Conservation (phyloP, 179 eudicot species). For the Drosera spatulata region DNA sequence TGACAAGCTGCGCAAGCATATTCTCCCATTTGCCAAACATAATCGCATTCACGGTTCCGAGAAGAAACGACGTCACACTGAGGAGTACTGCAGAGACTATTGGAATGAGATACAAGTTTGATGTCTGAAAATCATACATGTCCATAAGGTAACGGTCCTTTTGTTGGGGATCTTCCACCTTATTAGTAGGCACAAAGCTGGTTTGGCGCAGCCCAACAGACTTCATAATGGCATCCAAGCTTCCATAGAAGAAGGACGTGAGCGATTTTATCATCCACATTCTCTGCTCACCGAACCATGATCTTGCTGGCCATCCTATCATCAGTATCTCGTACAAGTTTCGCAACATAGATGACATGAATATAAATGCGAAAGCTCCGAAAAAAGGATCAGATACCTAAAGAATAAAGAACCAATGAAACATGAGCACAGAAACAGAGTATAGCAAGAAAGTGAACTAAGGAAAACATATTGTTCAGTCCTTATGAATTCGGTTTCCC, state of each 20-base stretch:
- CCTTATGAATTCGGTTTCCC: too few relatives aligned
- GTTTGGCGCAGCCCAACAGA: conserved; percentile 18
- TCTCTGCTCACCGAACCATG: conserved; percentile 28
- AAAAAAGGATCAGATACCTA: conserved; percentile 27
- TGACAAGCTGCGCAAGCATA: conserved; percentile 24
- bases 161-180: conserved; percentile 24
- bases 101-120: conserved; percentile 27
- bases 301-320: conserved; percentile 14
- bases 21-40: conserved; percentile 9
- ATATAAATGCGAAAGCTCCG: conserved; percentile 13
- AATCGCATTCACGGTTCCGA: conserved; percentile 17
- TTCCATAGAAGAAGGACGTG: conserved; percentile 22
- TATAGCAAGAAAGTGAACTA: too few relatives aligned
- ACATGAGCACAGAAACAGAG: not conserved
- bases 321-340: conserved; percentile 19
- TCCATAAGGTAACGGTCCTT: conserved; percentile 19
- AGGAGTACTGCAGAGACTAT: conserved; percentile 20
- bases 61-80: conserved; percentile 18
- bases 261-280: conserved; percentile 26
- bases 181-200: conserved; percentile 31
- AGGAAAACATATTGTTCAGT: too few relatives aligned
- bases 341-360: conserved; percentile 20
- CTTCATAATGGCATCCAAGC: conserved; percentile 19
- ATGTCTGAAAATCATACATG: conserved; percentile 29
- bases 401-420: not conserved